Conservation (phyloP, 2,329 filamentous ascomycete genomes). For the Colletotrichum sp. region DNA sequence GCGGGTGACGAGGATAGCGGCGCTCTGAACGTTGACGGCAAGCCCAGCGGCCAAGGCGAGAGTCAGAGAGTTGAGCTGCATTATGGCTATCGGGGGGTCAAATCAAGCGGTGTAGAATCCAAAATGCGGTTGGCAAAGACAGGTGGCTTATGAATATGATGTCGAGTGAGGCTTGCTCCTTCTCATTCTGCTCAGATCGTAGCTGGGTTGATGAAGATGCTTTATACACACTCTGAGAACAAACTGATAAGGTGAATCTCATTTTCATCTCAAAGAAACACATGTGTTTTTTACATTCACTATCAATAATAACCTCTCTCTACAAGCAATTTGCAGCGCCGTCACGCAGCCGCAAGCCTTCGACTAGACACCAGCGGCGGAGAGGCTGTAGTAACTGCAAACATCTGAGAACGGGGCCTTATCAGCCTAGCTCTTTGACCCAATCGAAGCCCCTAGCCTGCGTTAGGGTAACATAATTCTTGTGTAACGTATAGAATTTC, state of each 20-base stretch:
- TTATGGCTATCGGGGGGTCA: background rate
- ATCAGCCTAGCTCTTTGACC: background rate
- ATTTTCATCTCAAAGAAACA: background rate
- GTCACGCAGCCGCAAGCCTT: background rate
- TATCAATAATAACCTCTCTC: background rate
- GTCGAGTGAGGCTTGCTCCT: background rate
- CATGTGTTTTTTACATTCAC: rapidly evolving
- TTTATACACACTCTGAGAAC: background rate
- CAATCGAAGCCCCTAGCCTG: background rate
- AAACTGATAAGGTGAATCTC: background rate
- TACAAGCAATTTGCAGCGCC: background rate
- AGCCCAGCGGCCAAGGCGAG: background rate
- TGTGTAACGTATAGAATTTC: background rate
- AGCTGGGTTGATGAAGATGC: background rate
- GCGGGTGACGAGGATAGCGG: background rate
- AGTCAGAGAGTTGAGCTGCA: background rate
- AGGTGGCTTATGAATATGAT: background rate
- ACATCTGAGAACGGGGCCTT: background rate
- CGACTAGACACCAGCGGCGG: background rate
- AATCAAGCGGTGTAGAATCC: background rate
- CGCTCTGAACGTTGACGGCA: background rate
- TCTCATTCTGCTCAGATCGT: background rate
- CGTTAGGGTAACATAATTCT: rapidly evolving
- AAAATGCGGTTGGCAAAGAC: background rate
- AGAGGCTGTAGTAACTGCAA: background rate